Evolutionary conservation across 352 stramenopile species (phyloP).

Genomic region (Pythium brachiatum): DNA sequence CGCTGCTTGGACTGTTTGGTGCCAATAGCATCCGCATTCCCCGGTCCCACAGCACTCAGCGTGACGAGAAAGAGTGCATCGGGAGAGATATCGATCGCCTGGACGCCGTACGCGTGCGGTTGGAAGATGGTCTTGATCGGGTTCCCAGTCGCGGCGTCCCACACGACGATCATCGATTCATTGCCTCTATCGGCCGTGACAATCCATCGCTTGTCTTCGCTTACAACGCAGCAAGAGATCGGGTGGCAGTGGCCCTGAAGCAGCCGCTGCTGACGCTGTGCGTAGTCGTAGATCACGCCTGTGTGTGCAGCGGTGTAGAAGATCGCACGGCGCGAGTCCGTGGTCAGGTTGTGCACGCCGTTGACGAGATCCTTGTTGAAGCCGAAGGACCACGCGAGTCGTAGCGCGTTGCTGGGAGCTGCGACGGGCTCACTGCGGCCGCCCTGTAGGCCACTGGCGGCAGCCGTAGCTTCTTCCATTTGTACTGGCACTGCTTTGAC

Average conservation of each 20-base stretch:
- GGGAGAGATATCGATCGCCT: conserved; percentile 86
- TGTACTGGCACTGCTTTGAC: too few species aligned
- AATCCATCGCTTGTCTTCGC: conserved; percentile 92
- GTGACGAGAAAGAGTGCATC: conserved; percentile 90
- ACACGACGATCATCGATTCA: conserved; percentile 92
- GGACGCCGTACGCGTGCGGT: conserved; percentile 73
- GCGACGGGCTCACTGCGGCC: neutral
- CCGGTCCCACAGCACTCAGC: conserved; percentile 50
- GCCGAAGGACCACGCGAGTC: conserved; percentile 86
- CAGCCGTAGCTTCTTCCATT: neutral
- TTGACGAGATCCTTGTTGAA: conserved; percentile 90
- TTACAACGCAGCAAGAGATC: conserved; percentile 88
- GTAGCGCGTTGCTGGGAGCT: conserved; percentile 42
- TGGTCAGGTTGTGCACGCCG: conserved; percentile 88
- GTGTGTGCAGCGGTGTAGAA: conserved; percentile 92
- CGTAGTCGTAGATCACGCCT: conserved; percentile 92
- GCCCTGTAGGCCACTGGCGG: neutral
- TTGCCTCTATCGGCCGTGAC: conserved; percentile 84
- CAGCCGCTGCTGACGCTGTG: conserved; percentile 76
- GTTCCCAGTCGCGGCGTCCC: conserved; percentile 77
- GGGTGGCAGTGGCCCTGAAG: conserved; percentile 91
- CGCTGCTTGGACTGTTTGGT: conserved; percentile 26
- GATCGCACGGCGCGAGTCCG: conserved; percentile 58
- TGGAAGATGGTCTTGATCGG: conserved; percentile 92
- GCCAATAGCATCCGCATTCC: neutral